phyloP scores from a whole-genome alignment of 345 rosid species.

The Leavenworthia alabamica region DNA sequence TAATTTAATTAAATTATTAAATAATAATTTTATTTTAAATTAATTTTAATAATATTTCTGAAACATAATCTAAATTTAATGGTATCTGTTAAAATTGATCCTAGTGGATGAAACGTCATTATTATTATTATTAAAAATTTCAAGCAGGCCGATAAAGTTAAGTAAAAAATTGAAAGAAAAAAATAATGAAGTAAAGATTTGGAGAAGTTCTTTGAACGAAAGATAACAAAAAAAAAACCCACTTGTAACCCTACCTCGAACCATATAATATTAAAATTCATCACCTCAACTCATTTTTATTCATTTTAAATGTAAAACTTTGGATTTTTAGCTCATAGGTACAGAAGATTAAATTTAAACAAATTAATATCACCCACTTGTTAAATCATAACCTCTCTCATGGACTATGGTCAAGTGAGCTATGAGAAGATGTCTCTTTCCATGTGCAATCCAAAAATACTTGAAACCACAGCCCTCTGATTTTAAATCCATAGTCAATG shows the following conservation, averaged over 20 bases:
- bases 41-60: no score
- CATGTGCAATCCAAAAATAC: conserved; percentile 27
- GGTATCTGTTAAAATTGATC: no score
- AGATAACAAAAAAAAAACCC: not conserved
- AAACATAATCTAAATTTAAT: no score
- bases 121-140: not conserved
- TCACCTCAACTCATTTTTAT: not conserved
- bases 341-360: not conserved
- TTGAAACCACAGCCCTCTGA: not conserved
- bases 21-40: no score
- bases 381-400: no score
- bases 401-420: not conserved
- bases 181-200: conserved; percentile 4
- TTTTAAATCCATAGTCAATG: conserved; percentile 1
- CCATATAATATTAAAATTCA: not conserved
- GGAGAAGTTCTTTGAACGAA: conserved; percentile 4
- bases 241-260: conserved; percentile 16
- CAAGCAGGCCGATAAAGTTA: conserved; percentile 24
- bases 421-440: conserved; percentile 14
- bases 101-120: no score
- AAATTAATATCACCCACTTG: no score
- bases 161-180: not conserved
- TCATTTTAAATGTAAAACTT: not conserved
- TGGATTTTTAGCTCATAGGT: not conserved
- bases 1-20: no score